phyloP scores from a whole-genome alignment of 805 yeast species.

The Nakazawaea sp. region DNA sequence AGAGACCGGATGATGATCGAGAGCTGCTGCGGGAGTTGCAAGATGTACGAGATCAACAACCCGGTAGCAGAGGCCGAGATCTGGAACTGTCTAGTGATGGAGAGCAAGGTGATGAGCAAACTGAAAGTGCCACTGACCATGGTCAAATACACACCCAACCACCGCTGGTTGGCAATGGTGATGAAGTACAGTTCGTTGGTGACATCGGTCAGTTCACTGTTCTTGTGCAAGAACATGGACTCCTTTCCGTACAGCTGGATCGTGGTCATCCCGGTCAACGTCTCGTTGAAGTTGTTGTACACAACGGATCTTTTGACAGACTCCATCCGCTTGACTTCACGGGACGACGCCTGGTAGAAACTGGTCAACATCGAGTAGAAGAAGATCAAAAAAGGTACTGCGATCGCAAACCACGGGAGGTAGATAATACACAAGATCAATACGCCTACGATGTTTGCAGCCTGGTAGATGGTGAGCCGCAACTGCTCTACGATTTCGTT shows the following conservation, averaged over 20 bases:
- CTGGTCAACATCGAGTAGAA: conserved; percentile 29
- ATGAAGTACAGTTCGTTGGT: conserved; percentile 46
- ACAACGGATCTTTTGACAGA: conserved; percentile 46
- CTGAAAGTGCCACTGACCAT: conserved; percentile 41
- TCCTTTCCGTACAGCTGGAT: conserved; percentile 35
- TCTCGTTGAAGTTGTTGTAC: conserved; percentile 44
- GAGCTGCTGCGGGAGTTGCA: conserved; percentile 45
- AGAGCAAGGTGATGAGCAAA: conserved; percentile 40
- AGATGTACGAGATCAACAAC: conserved; percentile 43
- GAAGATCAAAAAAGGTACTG: conserved; percentile 31
- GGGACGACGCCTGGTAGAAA: conserved; percentile 39
- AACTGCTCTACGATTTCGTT: conserved; percentile 19
- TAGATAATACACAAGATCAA: conserved; percentile 28
- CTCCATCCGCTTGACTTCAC: conserved; percentile 46
- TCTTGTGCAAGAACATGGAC: conserved; percentile 32
- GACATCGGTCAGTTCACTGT: conserved; percentile 31
- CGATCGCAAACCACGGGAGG: conserved; percentile 39
- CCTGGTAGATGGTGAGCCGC: conserved; percentile 17
- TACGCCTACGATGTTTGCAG: conserved; percentile 15
- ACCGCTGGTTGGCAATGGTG: conserved; percentile 46
- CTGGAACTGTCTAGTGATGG: conserved; percentile 45
- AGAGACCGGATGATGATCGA: conserved; percentile 43
- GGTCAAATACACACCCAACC: conserved; percentile 49
- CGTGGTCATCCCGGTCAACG: conserved; percentile 40
- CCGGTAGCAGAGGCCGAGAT: conserved; percentile 50